These are phyloP conservation scores for Monilinia fructigena DNA, from an alignment of 2,329 filamentous ascomycete species.

Conservation along the genomic window DNA sequence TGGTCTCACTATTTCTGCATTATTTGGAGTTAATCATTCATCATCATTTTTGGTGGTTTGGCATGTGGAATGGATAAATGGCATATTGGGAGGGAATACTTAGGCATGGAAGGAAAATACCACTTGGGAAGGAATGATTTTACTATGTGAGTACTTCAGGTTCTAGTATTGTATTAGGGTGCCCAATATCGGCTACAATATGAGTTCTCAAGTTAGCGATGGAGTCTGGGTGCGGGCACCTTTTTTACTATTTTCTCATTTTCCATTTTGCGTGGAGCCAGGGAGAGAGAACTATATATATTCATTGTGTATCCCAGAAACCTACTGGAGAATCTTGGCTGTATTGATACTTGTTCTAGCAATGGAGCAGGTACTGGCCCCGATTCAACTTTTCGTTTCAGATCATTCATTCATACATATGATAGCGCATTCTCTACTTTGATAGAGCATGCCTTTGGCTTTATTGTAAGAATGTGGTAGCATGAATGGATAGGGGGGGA, in stretches of 20 bases:
- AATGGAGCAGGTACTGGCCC: too few relatives aligned
- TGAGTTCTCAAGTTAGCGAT: slow-evolving; percentile 13
- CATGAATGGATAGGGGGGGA: not conserved
- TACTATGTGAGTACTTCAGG: not conserved
- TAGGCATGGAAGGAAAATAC: slow-evolving; percentile 1
- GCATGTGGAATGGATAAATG: slow-evolving; percentile 12
- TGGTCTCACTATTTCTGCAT: not conserved
- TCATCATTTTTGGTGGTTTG: not conserved
- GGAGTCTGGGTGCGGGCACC: slow-evolving; percentile 10
- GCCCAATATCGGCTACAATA: not conserved
- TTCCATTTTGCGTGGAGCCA: not conserved
- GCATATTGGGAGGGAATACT: not conserved
- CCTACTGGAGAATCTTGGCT: too few relatives aligned
- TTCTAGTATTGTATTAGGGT: not conserved
- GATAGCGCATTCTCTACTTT: not conserved
- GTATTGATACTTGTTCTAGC: not conserved
- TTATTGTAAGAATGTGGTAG: not conserved
- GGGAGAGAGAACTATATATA: too few relatives aligned
- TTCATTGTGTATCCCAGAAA: too few relatives aligned
- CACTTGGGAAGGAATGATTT: not conserved
- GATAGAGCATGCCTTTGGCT: not conserved
- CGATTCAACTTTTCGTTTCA: too few relatives aligned
- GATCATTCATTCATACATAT: too few relatives aligned
- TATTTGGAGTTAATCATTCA: slow-evolving; percentile 10
- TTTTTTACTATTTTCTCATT: not conserved